Evolutionary conservation across 164 flowering plant species (phyloP).

Genomic region (Macadamia tetraphylla): DNA sequence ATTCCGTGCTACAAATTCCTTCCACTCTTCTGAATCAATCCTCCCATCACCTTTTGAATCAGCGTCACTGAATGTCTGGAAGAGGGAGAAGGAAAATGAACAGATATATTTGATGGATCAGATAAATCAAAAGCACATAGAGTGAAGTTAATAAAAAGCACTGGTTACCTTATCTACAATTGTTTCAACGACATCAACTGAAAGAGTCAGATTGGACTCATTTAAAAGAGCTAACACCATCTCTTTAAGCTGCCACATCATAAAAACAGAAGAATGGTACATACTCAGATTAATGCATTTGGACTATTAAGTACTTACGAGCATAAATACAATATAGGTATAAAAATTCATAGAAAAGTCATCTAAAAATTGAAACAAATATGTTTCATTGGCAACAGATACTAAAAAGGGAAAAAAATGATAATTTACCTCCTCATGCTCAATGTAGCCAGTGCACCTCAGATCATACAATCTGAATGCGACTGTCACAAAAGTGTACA

Average conservation of each 20-base stretch:
- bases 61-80: slow-evolving; percentile 55
- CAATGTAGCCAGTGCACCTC: slow-evolving; percentile 71
- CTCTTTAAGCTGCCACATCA: slow-evolving; percentile 37
- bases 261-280: not conserved
- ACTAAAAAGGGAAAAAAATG: not conserved
- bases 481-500: slow-evolving; percentile 42
- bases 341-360: not conserved
- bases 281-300: slow-evolving; percentile 4
- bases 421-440: slow-evolving; percentile 61
- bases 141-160: not conserved
- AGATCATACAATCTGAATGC: slow-evolving; percentile 70
- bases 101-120: not conserved
- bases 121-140: not conserved
- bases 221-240: slow-evolving; percentile 79
- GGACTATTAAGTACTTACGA: not conserved
- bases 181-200: slow-evolving; percentile 58
- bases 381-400: not conserved
- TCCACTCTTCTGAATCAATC: slow-evolving; percentile 76
- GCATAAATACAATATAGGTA: not conserved
- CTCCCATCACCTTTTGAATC: slow-evolving; percentile 68
- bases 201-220: slow-evolving; percentile 65
- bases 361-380: too few species aligned
- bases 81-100: slow-evolving; percentile 1
- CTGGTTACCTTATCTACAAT: slow-evolving; percentile 49
- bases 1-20: slow-evolving; percentile 45